Percentiles rank a stretch among this genome's conserved stretches.
Conservation (phyloP, 2,329 filamentous ascomycete genomes). For the Fusarium continuum region DNA sequence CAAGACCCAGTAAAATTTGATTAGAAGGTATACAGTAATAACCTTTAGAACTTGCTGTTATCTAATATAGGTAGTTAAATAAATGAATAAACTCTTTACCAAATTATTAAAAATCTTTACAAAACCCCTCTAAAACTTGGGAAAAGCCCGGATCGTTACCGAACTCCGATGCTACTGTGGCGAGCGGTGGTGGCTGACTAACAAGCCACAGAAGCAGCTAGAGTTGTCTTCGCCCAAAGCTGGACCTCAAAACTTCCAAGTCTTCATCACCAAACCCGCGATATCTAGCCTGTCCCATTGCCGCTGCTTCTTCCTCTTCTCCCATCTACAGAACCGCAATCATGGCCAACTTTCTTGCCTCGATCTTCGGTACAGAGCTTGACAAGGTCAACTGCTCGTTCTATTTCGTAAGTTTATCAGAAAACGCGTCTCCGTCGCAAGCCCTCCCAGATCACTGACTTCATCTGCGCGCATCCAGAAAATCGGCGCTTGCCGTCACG, state of each 20-base stretch:
- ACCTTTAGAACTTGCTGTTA: too few relatives aligned
- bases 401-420: conserved; percentile 68
- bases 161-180: too few relatives aligned
- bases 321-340: conserved; percentile 30
- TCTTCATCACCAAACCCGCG: conserved; percentile 24
- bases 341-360: conserved; percentile 98
- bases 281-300: conserved; percentile 5
- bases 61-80: too few relatives aligned
- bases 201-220: conserved; percentile 21
- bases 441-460: conserved; percentile 16
- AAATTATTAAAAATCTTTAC: too few relatives aligned
- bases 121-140: too few relatives aligned
- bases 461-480: conserved; percentile 69
- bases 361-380: conserved; percentile 99
- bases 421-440: conserved; percentile 23
- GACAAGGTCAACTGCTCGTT: conserved; percentile 99
- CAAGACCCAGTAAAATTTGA: too few relatives aligned
- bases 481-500: conserved; percentile 98
- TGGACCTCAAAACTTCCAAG: conserved; percentile 36
- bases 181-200: conserved; percentile 18
- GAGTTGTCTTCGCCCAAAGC: conserved; percentile 19
- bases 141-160: too few relatives aligned
- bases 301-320: conserved; percentile 1
- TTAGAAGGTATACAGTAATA: too few relatives aligned
- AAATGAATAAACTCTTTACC: too few relatives aligned